Percentiles rank a stretch among this genome's conserved stretches.
Evolutionary conservation across 139 green algal species (phyloP).

Genomic region (Marvania coccoides): DNA sequence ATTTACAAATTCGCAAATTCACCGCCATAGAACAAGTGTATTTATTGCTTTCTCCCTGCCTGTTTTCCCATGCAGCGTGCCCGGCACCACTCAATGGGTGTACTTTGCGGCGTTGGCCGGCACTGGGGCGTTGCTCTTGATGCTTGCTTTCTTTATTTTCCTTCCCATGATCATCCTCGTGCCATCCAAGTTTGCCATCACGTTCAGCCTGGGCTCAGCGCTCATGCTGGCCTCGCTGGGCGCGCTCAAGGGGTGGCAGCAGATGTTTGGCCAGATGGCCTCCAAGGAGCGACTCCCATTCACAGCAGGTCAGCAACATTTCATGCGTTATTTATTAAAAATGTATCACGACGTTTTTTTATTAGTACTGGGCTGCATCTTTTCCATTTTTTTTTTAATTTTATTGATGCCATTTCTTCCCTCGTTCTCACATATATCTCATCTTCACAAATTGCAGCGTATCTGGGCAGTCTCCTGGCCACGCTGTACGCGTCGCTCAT

Average conservation of each 20-base stretch:
- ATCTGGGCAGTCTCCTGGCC: conserved; percentile 63
- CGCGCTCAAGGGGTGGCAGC: conserved; percentile 67
- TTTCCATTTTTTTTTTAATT: neutral
- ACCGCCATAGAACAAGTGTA: neutral
- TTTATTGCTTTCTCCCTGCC: neutral
- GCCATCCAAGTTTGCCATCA: conserved; percentile 92
- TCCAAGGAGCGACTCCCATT: conserved; percentile 69
- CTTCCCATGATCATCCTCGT: conserved; percentile 83
- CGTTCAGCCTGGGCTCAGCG: conserved; percentile 78
- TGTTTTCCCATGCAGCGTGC: conserved; percentile 16
- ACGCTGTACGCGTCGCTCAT: conserved; percentile 82
- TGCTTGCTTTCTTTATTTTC: conserved; percentile 83
- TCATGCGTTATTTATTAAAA: too few species aligned
- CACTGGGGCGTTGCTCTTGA: conserved; percentile 63
- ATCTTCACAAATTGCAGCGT: conserved; percentile 57
- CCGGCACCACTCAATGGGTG: conserved; percentile 32
- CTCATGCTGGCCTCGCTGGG: conserved; percentile 71
- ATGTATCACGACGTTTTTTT: neutral
- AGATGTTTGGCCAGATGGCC: conserved; percentile 81
- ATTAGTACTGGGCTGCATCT: neutral
- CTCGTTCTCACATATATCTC: neutral
- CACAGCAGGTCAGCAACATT: conserved; percentile 39
- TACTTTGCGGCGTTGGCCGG: conserved; percentile 59
- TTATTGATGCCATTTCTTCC: neutral
- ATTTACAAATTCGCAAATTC: neutral